phyloP scores from a whole-genome alignment of 2,329 filamentous ascomycete species.

The Tolypocladium inflatum region DNA sequence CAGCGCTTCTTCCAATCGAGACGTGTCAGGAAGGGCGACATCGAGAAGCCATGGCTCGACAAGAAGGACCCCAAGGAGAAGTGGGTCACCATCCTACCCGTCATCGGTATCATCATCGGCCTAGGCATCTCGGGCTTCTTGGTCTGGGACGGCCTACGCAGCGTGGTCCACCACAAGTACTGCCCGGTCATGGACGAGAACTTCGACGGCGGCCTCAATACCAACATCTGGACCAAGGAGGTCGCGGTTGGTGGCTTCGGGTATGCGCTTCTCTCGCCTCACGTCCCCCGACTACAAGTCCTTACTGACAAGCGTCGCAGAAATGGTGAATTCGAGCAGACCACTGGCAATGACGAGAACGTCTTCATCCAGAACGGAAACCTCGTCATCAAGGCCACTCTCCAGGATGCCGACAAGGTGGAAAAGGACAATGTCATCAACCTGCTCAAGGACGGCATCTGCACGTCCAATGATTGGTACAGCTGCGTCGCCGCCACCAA shows the following conservation, averaged over 20 bases:
- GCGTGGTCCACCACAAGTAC: slow-evolving; percentile 67
- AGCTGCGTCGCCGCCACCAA: slow-evolving; percentile 65
- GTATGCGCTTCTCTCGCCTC: slow-evolving; percentile 34
- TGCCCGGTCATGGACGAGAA: slow-evolving; percentile 58
- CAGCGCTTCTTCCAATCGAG: slow-evolving; percentile 64
- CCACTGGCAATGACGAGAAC: slow-evolving; percentile 63
- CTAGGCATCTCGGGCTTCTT: slow-evolving; percentile 59
- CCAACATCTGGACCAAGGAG: slow-evolving; percentile 62
- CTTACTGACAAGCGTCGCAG: slow-evolving; percentile 26
- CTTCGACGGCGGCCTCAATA: slow-evolving; percentile 50
- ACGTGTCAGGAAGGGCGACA: slow-evolving; percentile 59
- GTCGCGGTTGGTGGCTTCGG: slow-evolving; percentile 67
- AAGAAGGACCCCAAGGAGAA: slow-evolving; percentile 70
- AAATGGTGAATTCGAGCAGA: slow-evolving; percentile 74
- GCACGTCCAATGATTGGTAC: slow-evolving; percentile 48
- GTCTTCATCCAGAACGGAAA: slow-evolving; percentile 60
- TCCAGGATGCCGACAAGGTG: slow-evolving; percentile 60
- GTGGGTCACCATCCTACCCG: slow-evolving; percentile 74
- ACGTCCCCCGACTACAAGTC: background rate
- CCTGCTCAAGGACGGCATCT: slow-evolving; percentile 54
- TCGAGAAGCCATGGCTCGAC: slow-evolving; percentile 70
- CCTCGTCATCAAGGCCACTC: slow-evolving; percentile 67
- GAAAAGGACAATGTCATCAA: slow-evolving; percentile 59
- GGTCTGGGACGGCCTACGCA: slow-evolving; percentile 64
- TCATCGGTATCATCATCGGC: slow-evolving; percentile 62